Evolutionary conservation across 331 rosid species (phyloP).

Genomic region (Arachis monticola): DNA sequence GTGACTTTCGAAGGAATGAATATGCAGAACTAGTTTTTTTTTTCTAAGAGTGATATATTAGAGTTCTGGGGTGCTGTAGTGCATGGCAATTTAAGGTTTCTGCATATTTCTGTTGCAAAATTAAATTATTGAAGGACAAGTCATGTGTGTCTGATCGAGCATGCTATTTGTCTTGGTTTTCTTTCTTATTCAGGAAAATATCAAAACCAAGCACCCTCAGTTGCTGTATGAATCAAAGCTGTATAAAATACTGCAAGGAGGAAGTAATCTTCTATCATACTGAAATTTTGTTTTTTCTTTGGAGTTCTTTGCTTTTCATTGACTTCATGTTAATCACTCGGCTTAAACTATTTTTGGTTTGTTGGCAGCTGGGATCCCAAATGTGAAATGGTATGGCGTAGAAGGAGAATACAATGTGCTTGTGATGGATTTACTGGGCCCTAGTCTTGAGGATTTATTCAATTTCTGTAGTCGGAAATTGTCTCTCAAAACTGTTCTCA

Average conservation of each 20-base stretch:
- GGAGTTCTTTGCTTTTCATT: conserved; percentile 6
- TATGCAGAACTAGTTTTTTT: background rate
- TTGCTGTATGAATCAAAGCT: conserved; percentile 91
- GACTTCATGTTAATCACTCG: conserved; percentile 18
- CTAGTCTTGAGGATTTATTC: conserved; percentile 98
- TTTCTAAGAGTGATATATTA: background rate
- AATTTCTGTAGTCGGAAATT: conserved; percentile 94
- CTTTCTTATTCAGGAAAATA: conserved; percentile 65
- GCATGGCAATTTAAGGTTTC: conserved; percentile 8
- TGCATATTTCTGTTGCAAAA: background rate
- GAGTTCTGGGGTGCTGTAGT: background rate
- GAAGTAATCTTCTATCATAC: conserved; percentile 62
- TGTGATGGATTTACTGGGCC: conserved; percentile 98
- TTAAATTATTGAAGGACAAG: background rate
- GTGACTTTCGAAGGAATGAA: conserved; percentile 9
- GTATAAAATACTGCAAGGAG: conserved; percentile 96
- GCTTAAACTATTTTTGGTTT: conserved; percentile 34
- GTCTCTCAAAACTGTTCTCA: conserved; percentile 93
- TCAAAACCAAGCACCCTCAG: conserved; percentile 98
- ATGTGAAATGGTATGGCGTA: conserved; percentile 89
- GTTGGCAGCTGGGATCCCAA: conserved; percentile 89
- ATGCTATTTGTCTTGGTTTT: background rate
- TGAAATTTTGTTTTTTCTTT: conserved; percentile 40
- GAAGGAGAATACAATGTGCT: conserved; percentile 95
- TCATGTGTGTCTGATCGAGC: background rate